Evolutionary conservation across 1,139 yeast species (phyloP).

Genomic region (Taphrina pruni): DNA sequence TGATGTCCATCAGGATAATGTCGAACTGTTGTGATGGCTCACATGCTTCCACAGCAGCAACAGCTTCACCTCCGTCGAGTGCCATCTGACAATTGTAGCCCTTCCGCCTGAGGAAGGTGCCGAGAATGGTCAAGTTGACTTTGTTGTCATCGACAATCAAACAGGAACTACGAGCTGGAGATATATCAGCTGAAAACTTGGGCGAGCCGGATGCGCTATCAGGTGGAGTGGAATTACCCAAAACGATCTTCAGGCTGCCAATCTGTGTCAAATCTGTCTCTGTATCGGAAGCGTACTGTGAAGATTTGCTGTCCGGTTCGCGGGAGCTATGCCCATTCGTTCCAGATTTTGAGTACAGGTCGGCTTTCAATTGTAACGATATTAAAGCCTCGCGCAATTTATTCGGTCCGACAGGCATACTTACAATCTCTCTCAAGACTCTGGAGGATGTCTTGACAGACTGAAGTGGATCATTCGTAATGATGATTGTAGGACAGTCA

Average conservation of each 20-base stretch:
- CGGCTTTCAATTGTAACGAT: neutral
- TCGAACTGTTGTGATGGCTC: constrained; percentile 19
- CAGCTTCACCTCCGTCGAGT: constrained; percentile 20
- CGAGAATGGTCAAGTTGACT: constrained; percentile 28
- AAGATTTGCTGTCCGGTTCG: neutral
- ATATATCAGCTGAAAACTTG: neutral
- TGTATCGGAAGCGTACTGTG: neutral
- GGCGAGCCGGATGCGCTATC: neutral
- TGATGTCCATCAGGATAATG: constrained; percentile 29
- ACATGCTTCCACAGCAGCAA: constrained; percentile 8
- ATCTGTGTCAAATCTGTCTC: neutral
- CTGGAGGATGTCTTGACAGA: neutral
- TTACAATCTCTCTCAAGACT: neutral
- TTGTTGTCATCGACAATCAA: constrained; percentile 35
- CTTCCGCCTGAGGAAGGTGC: constrained; percentile 24
- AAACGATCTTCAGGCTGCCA: neutral
- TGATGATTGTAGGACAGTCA: neutral
- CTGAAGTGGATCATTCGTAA: constrained; percentile 1
- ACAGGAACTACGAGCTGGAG: neutral
- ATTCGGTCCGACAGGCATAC: constrained; percentile 10
- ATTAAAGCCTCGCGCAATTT: neutral
- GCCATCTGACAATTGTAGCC: constrained; percentile 25
- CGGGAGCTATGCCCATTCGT: neutral
- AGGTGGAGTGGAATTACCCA: constrained; percentile 1
- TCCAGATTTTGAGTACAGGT: neutral